Evolutionary conservation across 225 moss, liverwort and hornwort genomes (phyloP), one percentile per base, ranked within the genome.

Genomic region (Sphagnum tenellum): DNA sequence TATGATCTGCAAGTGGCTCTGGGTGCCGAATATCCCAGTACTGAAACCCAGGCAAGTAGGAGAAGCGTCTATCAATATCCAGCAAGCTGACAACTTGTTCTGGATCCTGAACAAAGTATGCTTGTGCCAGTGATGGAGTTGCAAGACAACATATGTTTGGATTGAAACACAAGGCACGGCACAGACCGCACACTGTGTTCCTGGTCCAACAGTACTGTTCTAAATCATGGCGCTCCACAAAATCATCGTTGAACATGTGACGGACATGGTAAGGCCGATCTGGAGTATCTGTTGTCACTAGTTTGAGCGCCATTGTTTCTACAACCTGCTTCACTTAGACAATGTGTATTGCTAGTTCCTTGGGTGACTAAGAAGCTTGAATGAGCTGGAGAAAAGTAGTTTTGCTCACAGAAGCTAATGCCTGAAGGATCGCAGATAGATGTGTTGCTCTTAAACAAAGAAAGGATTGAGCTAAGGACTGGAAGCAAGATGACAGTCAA

Each of bases 201-300:
- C 64, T 67, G 3, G 86, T 91, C 88, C 86, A 86, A 45, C 86
- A 67, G 46, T 91, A 91, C 45, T 91, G 86, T 65, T 90, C 86
- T 62, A 90, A 52, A 55, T 88, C 88, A 60, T 79, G 88, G 10
- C 86, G 85, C 78, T 90, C 82, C 2, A 65, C 68, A 12, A 90
- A 90, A 14, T 84, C 89, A 8, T 75, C 3, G 70, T 75, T 72
- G 64, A 87, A 90, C 87, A 90, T 90, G 75, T 85, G 82, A 29
- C 29, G 29, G 29, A 29, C 29, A 29, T 29, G 29, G 29, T 29
- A 29, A 29, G 29, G 29, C 29, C 29, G 29, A 29, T 29, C 29
- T 29, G 29, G 29, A 29, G 29, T 29, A 29, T 29, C 29, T 29
- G 29, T 29, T 29, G 29, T 29, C 29, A 29, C 29, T 29, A 29